Percentiles rank a stretch among this genome's conserved stretches.
phyloP scores from a whole-genome alignment of 1,284 basidiomycete genomes.

The Pisolithus thermaeus region DNA sequence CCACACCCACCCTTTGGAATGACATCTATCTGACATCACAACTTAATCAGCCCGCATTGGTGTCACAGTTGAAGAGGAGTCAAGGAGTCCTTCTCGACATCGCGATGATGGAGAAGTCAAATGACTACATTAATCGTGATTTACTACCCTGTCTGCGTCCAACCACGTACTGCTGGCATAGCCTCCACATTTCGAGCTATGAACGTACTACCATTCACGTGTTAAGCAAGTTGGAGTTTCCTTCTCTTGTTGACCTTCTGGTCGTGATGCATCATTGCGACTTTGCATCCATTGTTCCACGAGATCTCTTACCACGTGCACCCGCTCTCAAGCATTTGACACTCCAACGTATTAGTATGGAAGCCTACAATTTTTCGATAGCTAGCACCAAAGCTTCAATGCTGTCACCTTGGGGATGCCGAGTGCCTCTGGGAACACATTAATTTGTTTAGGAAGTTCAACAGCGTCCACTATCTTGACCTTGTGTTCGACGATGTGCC shows the following conservation, averaged over 20 bases:
- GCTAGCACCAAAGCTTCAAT: neutral
- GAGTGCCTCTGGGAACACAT: neutral
- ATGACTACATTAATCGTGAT: neutral
- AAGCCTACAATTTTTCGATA: neutral
- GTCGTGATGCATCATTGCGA: neutral
- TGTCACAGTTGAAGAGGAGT: neutral
- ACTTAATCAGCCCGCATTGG: neutral
- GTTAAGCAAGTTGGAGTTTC: neutral
- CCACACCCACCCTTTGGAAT: neutral
- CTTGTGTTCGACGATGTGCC: neutral
- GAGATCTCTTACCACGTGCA: neutral
- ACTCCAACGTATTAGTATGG: neutral
- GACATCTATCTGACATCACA: neutral
- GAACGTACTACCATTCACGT: neutral
- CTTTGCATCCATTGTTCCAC: neutral
- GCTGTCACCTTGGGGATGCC: neutral
- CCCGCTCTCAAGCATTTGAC: neutral
- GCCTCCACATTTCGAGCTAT: neutral
- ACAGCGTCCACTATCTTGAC: neutral
- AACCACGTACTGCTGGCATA: neutral
- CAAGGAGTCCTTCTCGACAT: neutral
- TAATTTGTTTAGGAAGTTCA: neutral
- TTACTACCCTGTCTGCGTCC: neutral
- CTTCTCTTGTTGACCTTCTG: neutral
- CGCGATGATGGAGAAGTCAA: neutral